Conservation (phyloP, 2,329 filamentous ascomycete genomes). For the Exophiala spinifera region DNA sequence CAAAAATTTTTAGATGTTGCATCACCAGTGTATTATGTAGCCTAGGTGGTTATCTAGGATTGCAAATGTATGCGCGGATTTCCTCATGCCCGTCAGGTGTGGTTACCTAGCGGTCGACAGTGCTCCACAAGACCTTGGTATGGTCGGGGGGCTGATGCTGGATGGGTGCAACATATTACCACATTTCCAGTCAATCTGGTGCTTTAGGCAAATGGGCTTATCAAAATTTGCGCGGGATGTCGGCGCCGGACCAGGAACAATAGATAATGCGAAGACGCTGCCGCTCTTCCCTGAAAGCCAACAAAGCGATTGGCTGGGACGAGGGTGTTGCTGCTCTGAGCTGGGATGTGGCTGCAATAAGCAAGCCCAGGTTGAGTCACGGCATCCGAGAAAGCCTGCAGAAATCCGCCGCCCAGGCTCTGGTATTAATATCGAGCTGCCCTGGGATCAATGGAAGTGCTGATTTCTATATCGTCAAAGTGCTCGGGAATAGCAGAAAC, state of each 20-base stretch:
- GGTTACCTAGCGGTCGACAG: too few species aligned
- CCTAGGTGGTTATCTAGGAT: too few species aligned
- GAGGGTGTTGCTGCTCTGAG: conserved; percentile 16
- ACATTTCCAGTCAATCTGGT: not conserved
- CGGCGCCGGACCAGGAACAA: not conserved
- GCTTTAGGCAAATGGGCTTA: not conserved
- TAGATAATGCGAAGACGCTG: not conserved
- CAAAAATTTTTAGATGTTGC: not conserved
- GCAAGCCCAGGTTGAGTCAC: conserved; percentile 18
- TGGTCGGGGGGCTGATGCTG: not conserved
- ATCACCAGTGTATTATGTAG: not conserved
- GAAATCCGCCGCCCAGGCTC: not conserved
- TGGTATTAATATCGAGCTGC: not conserved
- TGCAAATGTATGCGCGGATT: too few species aligned
- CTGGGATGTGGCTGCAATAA: conserved; percentile 14
- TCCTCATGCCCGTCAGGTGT: too few species aligned
- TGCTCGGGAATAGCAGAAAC: too few species aligned
- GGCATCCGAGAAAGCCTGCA: not conserved
- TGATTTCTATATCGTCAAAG: too few species aligned
- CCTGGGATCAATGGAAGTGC: too few species aligned
- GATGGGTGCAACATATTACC: not conserved
- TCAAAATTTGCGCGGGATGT: not conserved
- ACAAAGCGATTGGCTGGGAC: conserved; percentile 2
- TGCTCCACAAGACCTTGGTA: too few species aligned
- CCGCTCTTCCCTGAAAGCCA: not conserved